These are phyloP conservation scores for Ophiostoma quercus DNA, from an alignment of 2,329 filamentous ascomycete genomes.

Conservation along the genomic window DNA sequence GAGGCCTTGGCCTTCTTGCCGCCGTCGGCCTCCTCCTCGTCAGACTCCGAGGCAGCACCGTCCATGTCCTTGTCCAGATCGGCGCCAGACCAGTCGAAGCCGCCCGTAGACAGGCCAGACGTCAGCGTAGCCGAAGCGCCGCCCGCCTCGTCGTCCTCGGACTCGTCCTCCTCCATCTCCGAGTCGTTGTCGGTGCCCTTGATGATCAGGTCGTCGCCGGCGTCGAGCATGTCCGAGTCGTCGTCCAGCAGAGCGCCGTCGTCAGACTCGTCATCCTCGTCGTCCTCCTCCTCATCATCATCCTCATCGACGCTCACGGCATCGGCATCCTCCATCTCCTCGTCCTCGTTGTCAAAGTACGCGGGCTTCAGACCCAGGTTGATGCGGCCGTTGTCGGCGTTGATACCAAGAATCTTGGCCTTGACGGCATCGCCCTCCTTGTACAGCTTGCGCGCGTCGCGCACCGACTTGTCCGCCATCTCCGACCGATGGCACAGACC, in stretches of 20 bases:
- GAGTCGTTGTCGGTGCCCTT: slow-evolving; percentile 25
- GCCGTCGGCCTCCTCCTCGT: slow-evolving; percentile 28
- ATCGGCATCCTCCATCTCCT: slow-evolving; percentile 46
- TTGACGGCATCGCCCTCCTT: slow-evolving; percentile 90
- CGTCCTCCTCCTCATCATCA: slow-evolving; percentile 43
- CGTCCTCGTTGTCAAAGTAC: slow-evolving; percentile 58
- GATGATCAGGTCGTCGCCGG: slow-evolving; percentile 32
- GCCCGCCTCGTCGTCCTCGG: slow-evolving; percentile 39
- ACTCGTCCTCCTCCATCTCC: slow-evolving; percentile 34
- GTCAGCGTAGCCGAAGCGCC: slow-evolving; percentile 29
- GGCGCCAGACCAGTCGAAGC: slow-evolving; percentile 83
- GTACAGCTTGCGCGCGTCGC: slow-evolving; percentile 85
- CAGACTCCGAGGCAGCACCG: slow-evolving; percentile 48
- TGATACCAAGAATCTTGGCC: slow-evolving; percentile 76
- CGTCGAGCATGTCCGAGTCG: slow-evolving; percentile 38
- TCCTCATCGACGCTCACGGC: slow-evolving; percentile 41
- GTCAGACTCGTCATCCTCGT: slow-evolving; percentile 41
- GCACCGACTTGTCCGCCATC: slow-evolving; percentile 77
- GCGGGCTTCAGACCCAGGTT: slow-evolving; percentile 91
- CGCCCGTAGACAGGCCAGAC: slow-evolving; percentile 62
- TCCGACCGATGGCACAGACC: slow-evolving; percentile 89
- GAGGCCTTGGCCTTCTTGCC: slow-evolving; percentile 43
- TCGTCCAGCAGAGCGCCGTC: slow-evolving; percentile 43
- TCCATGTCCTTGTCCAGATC: slow-evolving; percentile 50
- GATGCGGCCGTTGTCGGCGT: slow-evolving; percentile 68